Percentiles rank a stretch among this genome's conserved stretches.
Conservation (phyloP, 2,329 filamentous ascomycete species). For the Grosmannia serpens region DNA sequence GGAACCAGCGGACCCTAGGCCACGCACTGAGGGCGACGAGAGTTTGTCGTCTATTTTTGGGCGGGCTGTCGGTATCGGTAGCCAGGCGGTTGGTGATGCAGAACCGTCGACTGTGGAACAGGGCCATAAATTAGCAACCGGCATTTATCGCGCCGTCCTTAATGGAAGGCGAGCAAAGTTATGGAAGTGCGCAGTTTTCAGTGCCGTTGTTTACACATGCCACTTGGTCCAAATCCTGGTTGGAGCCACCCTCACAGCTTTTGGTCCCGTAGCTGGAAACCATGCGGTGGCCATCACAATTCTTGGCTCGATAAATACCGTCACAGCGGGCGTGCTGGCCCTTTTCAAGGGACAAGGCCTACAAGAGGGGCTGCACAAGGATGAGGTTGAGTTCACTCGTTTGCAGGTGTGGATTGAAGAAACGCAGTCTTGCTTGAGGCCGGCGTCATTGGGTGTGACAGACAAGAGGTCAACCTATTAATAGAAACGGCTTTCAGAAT, state of each 20-base stretch:
- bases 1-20: conserved; percentile 22
- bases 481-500: conserved; percentile 30
- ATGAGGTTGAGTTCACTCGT: conserved; percentile 32
- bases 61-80: conserved; percentile 31
- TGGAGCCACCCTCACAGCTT: conserved; percentile 32
- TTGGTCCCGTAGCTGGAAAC: conserved; percentile 32
- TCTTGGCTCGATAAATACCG: conserved; percentile 50
- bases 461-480: conserved; percentile 29
- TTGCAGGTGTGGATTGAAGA: conserved; percentile 44
- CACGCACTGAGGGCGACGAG: conserved; percentile 24
- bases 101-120: conserved; percentile 20
- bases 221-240: conserved; percentile 35
- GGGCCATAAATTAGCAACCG: conserved; percentile 22
- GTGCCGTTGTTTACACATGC: conserved; percentile 26
- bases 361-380: conserved; percentile 33
- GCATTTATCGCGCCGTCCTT: conserved; percentile 30
- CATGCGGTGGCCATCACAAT: conserved; percentile 42
- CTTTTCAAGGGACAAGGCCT: conserved; percentile 40
- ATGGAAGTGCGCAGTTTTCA: conserved; percentile 23
- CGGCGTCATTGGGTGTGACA: conserved; percentile 28
- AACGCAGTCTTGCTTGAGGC: conserved; percentile 33
- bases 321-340: conserved; percentile 50
- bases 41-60: conserved; percentile 29
- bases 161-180: conserved; percentile 19
- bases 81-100: conserved; percentile 11